phyloP scores from a whole-genome alignment of 1,139 yeast species.

The Debaryomycetaceae sp. region DNA sequence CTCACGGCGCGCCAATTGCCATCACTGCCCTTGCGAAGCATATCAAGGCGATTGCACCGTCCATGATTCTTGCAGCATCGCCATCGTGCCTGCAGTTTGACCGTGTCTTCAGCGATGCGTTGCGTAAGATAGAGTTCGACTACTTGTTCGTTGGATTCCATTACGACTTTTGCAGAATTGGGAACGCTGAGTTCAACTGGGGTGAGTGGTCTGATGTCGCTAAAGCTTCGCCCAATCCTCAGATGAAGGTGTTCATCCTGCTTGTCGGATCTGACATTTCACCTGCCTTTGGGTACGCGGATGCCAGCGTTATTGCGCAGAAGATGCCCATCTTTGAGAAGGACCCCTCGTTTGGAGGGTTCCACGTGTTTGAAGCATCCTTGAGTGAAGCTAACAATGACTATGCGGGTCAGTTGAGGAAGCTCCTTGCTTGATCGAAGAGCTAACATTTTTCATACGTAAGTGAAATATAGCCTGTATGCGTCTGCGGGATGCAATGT shows the following conservation, averaged over 20 bases:
- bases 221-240: slow-evolving; percentile 7
- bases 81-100: slow-evolving; percentile 14
- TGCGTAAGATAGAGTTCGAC: slow-evolving; percentile 7
- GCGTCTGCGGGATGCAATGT: no score
- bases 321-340: slow-evolving; percentile 8
- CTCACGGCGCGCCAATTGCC: slow-evolving; percentile 7
- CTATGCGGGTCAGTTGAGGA: slow-evolving; percentile 1
- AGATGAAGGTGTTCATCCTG: slow-evolving; percentile 9
- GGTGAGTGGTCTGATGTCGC: slow-evolving; percentile 8
- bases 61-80: slow-evolving; percentile 7
- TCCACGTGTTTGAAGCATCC: slow-evolving; percentile 21
- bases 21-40: slow-evolving; percentile 7
- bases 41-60: slow-evolving; percentile 3
- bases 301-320: slow-evolving; percentile 6
- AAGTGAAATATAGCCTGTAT: no score
- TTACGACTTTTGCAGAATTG: slow-evolving; percentile 10
- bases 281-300: slow-evolving; percentile 12
- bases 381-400: slow-evolving; percentile 4
- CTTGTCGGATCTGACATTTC: slow-evolving; percentile 7
- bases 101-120: slow-evolving; percentile 7
- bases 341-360: slow-evolving; percentile 14
- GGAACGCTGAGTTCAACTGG: slow-evolving; percentile 9
- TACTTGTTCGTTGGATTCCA: slow-evolving; percentile 12
- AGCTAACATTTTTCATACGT: no score
- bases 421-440: no score